A percentile compares a stretch with the other conserved stretches of the same genome.
phyloP scores from a whole-genome alignment of 1,139 yeast species.

The Protomyces arabidopsidicola region DNA sequence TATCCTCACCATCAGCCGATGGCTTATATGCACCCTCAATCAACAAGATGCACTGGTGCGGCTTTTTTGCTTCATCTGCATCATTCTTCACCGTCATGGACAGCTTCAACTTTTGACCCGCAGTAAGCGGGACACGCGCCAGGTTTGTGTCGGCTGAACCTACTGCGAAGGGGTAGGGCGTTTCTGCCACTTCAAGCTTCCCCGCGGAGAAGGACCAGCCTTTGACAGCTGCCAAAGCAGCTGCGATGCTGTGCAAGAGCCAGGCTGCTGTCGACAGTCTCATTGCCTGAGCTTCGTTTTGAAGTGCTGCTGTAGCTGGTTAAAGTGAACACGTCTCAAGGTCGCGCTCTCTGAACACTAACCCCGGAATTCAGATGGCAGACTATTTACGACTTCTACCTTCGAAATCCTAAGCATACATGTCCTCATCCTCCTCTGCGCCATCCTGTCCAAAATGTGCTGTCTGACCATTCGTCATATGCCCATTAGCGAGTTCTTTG shows the following conservation, averaged over 20 bases:
- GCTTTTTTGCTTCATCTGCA: conserved; percentile 12
- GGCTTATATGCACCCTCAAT: background rate
- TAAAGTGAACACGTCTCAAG: no score
- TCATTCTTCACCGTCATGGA: conserved; percentile 6
- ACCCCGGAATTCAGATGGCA: background rate
- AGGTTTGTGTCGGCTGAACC: background rate
- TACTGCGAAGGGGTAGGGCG: conserved; percentile 6
- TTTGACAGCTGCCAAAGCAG: background rate
- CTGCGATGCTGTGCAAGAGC: background rate
- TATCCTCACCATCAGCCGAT: background rate
- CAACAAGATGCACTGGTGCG: conserved; percentile 27
- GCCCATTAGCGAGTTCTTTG: background rate
- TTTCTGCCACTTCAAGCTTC: conserved; percentile 17
- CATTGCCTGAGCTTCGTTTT: background rate
- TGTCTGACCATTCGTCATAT: conserved; percentile 2
- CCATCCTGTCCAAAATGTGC: conserved; percentile 1
- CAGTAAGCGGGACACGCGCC: background rate
- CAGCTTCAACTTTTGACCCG: conserved; percentile 3
- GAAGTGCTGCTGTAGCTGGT: no score
- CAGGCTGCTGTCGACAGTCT: background rate
- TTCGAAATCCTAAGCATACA: conserved; percentile 4
- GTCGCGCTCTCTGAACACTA: background rate
- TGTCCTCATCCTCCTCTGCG: conserved; percentile 12
- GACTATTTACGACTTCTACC: background rate
- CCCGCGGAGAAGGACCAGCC: conserved; percentile 14